Percentiles rank a stretch among this genome's conserved stretches.
phyloP scores from a whole-genome alignment of 495 filamentous ascomycete species.

The Trichocladium antarcticum region DNA sequence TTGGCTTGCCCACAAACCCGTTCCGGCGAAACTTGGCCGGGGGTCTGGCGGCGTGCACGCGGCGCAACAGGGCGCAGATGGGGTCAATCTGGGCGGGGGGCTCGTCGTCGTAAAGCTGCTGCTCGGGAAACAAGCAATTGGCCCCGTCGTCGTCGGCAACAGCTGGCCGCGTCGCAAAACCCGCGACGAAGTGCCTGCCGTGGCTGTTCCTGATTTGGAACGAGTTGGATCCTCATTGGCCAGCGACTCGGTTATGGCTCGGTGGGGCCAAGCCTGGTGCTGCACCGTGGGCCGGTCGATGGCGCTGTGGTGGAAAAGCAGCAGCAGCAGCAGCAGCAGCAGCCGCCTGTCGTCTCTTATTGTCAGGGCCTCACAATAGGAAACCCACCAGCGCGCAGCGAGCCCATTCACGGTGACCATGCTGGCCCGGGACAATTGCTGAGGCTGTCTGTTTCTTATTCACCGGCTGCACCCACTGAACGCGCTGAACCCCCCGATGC shows the following conservation, averaged over 20 bases:
- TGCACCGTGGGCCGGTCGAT: not conserved
- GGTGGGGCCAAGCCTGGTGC: constrained; percentile 14
- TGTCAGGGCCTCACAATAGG: constrained; percentile 7
- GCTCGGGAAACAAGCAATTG: no score
- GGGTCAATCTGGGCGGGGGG: no score
- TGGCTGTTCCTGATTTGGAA: constrained; percentile 29
- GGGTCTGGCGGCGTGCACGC: no score
- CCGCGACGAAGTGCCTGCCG: constrained; percentile 1
- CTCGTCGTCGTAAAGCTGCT: no score
- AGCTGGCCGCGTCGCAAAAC: no score
- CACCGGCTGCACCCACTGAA: no score
- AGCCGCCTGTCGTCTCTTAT: constrained; percentile 4
- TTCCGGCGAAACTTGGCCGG: no score
- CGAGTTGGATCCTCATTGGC: constrained; percentile 19
- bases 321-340: constrained; percentile 7
- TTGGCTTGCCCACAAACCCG: no score
- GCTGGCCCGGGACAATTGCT: constrained; percentile 3
- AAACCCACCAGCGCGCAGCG: not conserved
- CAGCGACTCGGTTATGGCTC: constrained; percentile 21
- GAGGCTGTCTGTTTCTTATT: not conserved
- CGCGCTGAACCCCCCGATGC: no score
- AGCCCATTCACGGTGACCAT: not conserved
- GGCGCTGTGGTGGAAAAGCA: constrained; percentile 5
- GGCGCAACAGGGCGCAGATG: no score
- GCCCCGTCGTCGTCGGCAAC: no score